Base-by-base conservation (phyloP, 1,284 basidiomycete species). In the Ganoderma sinense region DNA sequence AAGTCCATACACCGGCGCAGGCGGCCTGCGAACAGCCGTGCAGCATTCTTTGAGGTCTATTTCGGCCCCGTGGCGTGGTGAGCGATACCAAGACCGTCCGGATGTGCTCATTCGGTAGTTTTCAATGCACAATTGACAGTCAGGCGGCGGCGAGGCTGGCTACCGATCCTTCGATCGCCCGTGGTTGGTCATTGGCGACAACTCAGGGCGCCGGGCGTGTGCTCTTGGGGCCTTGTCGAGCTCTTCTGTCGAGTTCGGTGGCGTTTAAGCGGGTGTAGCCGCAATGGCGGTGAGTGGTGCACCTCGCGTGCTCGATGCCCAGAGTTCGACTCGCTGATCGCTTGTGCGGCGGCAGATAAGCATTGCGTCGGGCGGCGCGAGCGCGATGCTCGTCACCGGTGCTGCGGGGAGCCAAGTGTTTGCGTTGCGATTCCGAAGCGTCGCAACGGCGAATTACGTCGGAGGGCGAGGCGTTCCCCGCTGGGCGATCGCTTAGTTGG, bases 261-360 rank as follows among this genome's bases (percentile, higher is more conserved):
- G 68, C 59, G 64, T 69, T 69, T 69, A 36, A 69, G 68, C 68
- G 68, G 68, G 29, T 65, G 31, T 58, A 59, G 56, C 56, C 20
- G 20, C 10, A 31, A 33, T 33, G 33, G 56, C 20, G 36, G 56
- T 59, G 56, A 59, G 56, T 39, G 36, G 33, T 39, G 2, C 33
- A 59, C 33, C 18, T 39, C 33, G 20, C 20, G 13, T 33, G n/a
- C 20, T 20, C 56, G 56, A 39, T 23, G 56, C 33, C 33, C 3
- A 39, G 31, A 51, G 23, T 36, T 36, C 36, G 8, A 10, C 3
- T 23, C 26, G 6, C 26, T 51, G 23, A 36, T 59, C 56, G 33
- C 56, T n/a, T 33, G 18, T 11, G 2, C 11, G 20, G 16, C n/a
- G 23, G 26, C 20, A n/a, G 16, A 39, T 43, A 36, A 63, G 20